phyloP scores from a whole-genome alignment of 2,329 filamentous ascomycete genomes.

The Aulographum hederae region DNA sequence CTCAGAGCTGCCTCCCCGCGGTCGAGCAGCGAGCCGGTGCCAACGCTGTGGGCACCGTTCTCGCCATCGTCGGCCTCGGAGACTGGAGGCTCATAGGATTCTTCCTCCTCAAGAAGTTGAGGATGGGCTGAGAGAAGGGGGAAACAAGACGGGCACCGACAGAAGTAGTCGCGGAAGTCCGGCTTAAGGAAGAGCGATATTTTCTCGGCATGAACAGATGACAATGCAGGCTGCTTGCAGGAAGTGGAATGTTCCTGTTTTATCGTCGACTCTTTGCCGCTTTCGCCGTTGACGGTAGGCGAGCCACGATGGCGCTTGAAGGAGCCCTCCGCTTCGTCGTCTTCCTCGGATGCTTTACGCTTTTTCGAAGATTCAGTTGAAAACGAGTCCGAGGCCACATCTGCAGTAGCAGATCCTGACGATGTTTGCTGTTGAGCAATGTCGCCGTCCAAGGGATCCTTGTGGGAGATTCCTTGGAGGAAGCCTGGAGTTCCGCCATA shows the following conservation, averaged over 20 bases:
- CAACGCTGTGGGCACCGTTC: slow-evolving; percentile 33
- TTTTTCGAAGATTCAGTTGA: slow-evolving; percentile 21
- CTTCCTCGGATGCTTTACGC: slow-evolving; percentile 26
- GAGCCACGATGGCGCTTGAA: background rate
- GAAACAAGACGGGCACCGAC: slow-evolving; percentile 69
- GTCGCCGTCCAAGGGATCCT: slow-evolving; percentile 9
- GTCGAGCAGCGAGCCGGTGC: slow-evolving; percentile 71
- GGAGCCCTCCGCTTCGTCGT: slow-evolving; percentile 8
- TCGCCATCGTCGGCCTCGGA: slow-evolving; percentile 42
- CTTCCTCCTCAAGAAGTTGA: slow-evolving; percentile 84
- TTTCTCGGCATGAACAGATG: slow-evolving; percentile 31
- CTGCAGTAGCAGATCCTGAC: background rate
- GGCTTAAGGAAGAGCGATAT: slow-evolving; percentile 73
- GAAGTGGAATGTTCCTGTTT: slow-evolving; percentile 14
- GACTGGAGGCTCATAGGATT: slow-evolving; percentile 79
- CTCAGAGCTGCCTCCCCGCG: slow-evolving; percentile 82
- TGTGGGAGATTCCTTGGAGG: slow-evolving; percentile 47
- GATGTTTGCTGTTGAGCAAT: slow-evolving; percentile 6
- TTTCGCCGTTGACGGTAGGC: background rate
- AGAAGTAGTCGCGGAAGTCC: slow-evolving; percentile 65
- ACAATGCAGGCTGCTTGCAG: slow-evolving; percentile 46
- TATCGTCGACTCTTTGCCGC: background rate
- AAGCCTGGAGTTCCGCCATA: slow-evolving; percentile 74
- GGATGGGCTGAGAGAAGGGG: slow-evolving; percentile 49
- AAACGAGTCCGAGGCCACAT: background rate